Evolutionary conservation across 345 rosid species (phyloP), one percentile per base, ranked within the genome.

Genomic region (Carallia brachiata): DNA sequence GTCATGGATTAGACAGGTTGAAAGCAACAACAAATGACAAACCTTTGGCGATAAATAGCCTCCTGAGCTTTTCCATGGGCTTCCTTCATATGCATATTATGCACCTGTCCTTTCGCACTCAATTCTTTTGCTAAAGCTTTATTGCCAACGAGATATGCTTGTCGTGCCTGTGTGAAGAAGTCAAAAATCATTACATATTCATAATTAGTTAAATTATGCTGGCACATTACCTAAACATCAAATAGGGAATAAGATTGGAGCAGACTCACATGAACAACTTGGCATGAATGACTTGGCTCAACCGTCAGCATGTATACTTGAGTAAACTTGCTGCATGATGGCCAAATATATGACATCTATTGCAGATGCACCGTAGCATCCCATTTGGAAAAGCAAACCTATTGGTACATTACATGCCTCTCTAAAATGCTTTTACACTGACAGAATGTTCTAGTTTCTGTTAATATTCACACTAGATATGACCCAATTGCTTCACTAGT

Each of bases 11-110:
- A 63, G 64, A 67, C 12, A 32, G 52, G 63, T 13, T 3, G 27
- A 60, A 63, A 52, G 61, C 57, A 54, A 61, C 56, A 72, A 74
- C 34, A 75, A 52, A 68, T 57, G 56, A 80, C 92, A 78, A 84
- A 95, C 97, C 99, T 92, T 73, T 85, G 91, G 67, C 91, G 94
- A 77, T 88, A 95, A 72, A 95, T 95, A 65, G 99, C 88, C 61
- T 95, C 98, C 72, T 92, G 97, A 30, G 99, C 99, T 83, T 89
- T 95, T 44, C 90, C 98, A 83, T 92, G 98, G 71, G 99, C 96
- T 75, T 87, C 96, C 79, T 92, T 95, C 98, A 95, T 95, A 71
- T 90, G 92, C 86, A 88, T 78, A 78, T 89, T 90, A 74, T 95
- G 91, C 71, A 86, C 73, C 81, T 95, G 97, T 61, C 99, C 99